These are phyloP conservation scores for Vairimorpha ceranae DNA, from an alignment of 371 early-diverging fungal genomes.

Conservation along the genomic window DNA sequence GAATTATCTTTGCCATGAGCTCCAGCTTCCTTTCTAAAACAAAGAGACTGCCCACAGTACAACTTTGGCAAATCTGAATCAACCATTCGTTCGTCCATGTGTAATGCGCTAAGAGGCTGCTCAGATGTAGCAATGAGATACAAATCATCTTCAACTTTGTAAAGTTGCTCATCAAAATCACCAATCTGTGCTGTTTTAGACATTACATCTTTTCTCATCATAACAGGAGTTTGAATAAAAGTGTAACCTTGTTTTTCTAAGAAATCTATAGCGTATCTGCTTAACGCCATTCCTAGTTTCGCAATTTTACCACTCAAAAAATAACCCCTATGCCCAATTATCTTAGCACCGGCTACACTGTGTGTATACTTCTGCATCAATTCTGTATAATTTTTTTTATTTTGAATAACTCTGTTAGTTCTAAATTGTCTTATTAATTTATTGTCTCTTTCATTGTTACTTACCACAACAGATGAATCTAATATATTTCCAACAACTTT, in stretches of 20 bases:
- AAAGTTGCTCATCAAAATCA: conserved; percentile 97
- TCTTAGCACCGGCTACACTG: conserved; percentile 78
- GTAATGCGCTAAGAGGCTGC: conserved; percentile 94
- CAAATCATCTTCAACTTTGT: conserved; percentile 84
- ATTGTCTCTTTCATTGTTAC: conserved; percentile 80
- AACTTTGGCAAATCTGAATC: conserved; percentile 57
- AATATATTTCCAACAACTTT: conserved; percentile 83
- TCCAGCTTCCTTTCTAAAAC: conserved; percentile 99
- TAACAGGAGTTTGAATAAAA: conserved; percentile 92
- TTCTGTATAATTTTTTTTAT: conserved; percentile 62
- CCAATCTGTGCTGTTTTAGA: conserved; percentile 92
- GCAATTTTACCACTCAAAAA: conserved; percentile 87
- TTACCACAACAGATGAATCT: conserved; percentile 77
- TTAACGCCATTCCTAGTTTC: conserved; percentile 84
- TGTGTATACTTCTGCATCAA: conserved; percentile 82
- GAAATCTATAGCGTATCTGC: conserved; percentile 90
- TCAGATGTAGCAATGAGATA: conserved; percentile 98
- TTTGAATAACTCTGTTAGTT: conserved; percentile 62
- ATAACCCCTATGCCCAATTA: conserved; percentile 97
- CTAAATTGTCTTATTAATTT: conserved; percentile 69
- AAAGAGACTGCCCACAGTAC: conserved; percentile 91
- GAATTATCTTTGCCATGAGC: conserved; percentile 95
- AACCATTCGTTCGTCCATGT: conserved; percentile 74
- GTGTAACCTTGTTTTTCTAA: conserved; percentile 76
- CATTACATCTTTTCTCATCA: conserved; percentile 94